Base-by-base conservation (phyloP, 768 basidiomycete genomes). In the Pisolithus marmoratus region DNA sequence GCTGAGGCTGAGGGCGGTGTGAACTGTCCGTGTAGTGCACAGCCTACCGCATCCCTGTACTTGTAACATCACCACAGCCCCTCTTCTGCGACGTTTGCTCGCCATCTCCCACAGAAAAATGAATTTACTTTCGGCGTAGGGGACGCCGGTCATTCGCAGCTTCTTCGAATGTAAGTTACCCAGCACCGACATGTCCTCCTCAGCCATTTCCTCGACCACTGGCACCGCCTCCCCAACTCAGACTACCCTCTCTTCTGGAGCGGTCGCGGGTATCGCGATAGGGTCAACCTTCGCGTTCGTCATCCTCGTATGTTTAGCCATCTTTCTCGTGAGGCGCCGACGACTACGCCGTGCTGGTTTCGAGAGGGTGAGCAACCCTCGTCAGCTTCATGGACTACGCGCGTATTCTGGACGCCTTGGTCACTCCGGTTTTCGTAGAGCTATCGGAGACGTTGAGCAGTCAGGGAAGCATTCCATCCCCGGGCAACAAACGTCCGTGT, bases 181-280 rank as follows among this genome's bases (percentile, higher is more conserved):
- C 27, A 4, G 46, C 17, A 46, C 4, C 27, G 46, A 46, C 27
- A 46, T 46, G 46, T 34, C 46, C 9, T 34, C 29, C 29, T 20
- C 54, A 41, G 40, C 53, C 48, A 55, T 56, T 2, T 34, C 29
- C 5, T 8, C 52, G 2, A 40, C 22, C 2, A n/a, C 49, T 17
- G 44, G 26, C 42, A 23, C 48, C 34, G 44, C 0, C 50, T 15
- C 45, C 36, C 49, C n/a, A 24, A n/a, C 48, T 12, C 17, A 24
- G 6, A 40, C 56, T 8, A 26, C 49, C 2, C 38, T 63, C 15
- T 52, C 63, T 22, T 2, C 59, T 0, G 42, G 36, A 2, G 20
- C 44, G 14, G 45, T 64, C 15, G 59, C 58, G 11, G 61, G 54
- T 36, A 65, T 69, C 45, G 38, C 58, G 20, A 20, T 69, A 9